A percentile compares a stretch with the other conserved stretches of the same genome.
phyloP scores from a whole-genome alignment of 2,329 filamentous ascomycete genomes.

The Calonectria naviculata region DNA sequence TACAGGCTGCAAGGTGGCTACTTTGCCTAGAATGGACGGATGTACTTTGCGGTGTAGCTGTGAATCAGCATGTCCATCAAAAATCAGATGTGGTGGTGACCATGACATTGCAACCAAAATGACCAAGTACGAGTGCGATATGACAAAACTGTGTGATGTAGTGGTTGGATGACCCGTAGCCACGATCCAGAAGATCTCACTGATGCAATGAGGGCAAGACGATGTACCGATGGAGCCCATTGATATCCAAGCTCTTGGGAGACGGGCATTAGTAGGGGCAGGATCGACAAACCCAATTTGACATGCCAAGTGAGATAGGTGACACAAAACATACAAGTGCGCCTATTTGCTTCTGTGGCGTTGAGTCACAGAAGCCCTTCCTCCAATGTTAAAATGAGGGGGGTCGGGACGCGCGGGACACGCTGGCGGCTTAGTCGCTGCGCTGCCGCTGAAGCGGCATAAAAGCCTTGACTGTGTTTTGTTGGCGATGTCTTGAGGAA shows the following conservation, averaged over 20 bases:
- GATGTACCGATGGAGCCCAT: background rate
- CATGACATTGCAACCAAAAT: background rate
- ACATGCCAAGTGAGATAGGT: background rate
- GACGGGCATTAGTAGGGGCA: background rate
- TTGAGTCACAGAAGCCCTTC: background rate
- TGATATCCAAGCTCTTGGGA: background rate
- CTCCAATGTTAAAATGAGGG: constrained; percentile 1
- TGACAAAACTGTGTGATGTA: background rate
- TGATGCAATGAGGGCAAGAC: background rate
- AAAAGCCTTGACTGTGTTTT: background rate
- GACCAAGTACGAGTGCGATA: background rate
- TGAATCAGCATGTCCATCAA: background rate
- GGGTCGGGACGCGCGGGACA: background rate
- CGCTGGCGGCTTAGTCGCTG: background rate
- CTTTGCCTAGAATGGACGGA: background rate
- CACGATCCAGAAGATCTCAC: background rate
- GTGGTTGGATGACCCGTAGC: background rate
- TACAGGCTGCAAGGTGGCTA: background rate
- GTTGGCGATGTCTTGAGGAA: background rate
- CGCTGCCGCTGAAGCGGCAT: background rate
- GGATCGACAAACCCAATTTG: background rate
- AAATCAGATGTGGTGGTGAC: background rate
- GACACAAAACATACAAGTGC: background rate
- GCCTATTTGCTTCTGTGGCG: constrained; percentile 4
- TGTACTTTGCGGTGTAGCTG: constrained; percentile 5